Evolutionary conservation across 176 grass and related monocot genomes (phyloP).

Genomic region (Saccharum officinarum): DNA sequence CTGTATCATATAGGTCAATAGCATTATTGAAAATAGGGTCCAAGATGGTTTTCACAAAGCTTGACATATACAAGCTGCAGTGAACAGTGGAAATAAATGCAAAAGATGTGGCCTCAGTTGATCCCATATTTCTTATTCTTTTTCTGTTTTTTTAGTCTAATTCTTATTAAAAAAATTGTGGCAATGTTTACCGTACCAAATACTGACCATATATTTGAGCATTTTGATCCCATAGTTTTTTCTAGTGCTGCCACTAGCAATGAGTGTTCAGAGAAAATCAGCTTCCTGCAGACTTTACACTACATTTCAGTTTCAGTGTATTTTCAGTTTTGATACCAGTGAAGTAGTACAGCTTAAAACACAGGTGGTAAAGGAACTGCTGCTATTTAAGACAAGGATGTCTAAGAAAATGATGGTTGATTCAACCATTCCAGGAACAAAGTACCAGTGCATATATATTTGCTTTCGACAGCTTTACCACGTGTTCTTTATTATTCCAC

Average conservation of each 20-base stretch:
- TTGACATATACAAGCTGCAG: no score
- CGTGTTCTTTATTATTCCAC: not conserved
- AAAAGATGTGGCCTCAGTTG: not conserved
- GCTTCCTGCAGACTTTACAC: not conserved
- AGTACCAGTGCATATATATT: no score
- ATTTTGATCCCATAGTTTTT: not conserved
- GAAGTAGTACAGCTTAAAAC: not conserved
- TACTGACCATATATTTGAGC: not conserved
- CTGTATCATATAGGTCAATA: not conserved
- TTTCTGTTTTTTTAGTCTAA: not conserved
- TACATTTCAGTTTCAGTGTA: not conserved
- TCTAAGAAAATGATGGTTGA: not conserved
- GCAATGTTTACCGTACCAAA: not conserved
- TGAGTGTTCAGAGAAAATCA: not conserved
- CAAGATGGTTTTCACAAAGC: no score
- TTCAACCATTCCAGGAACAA: not conserved
- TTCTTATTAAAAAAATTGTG: not conserved
- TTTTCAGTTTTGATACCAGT: not conserved
- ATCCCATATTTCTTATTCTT: not conserved
- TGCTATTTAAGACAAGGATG: not conserved
- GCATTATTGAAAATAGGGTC: not conserved
- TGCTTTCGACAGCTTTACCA: not conserved
- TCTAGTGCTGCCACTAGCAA: not conserved
- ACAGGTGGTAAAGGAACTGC: not conserved
- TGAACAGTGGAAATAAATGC: not conserved